Base-by-base conservation (phyloP, 495 filamentous ascomycete species). In the Parathielavia hyrcaniae region DNA sequence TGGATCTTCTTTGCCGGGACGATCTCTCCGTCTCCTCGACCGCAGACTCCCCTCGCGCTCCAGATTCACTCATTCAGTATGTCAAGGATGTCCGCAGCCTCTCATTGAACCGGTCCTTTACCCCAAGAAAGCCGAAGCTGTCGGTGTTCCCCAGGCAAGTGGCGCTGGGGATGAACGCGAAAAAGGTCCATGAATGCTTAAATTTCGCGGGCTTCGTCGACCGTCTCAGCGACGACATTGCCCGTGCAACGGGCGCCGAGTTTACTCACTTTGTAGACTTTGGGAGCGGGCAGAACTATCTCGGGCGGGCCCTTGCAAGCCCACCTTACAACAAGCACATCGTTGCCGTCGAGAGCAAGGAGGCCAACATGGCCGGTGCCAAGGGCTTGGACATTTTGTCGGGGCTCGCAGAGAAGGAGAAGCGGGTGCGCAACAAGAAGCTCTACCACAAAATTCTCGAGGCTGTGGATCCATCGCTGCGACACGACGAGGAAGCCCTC, bases 201-300 rank as follows among this genome's bases (percentile, higher is more conserved):
- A 80, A 83, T 39, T 83, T 89, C 51, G 71, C 78, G 2, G 70
- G 78, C 43, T 77, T 81, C 60, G 77, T 84, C 53, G 75, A 80
- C 53, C 64, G 72, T 36, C 76, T 89, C 17, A 78, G 81, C 4
- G 72, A 75, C 36, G 72, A 79, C 23, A 72, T 85, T 55, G 67
- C 72, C 41, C 47, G 62, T 3, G 60, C 64, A 4, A 68, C 67
- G 34, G 66, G 67, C n/a, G 64, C 53, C 53, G 61, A 67, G n/a
- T 84, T 96, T 51, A 89, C 90, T 1, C 91, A 97, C 74, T 81
- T 97, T 55, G 83, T 97, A 52, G 93, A 98, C 71, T 96, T 96
- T 70, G 93, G 93, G 22, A 95, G 89, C 49, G 93, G 93, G 0
- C 93, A 97, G 66, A 97, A 93, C 63, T 98, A 98, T 67, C 82